Conservation (phyloP, 1,284 basidiomycete species). For the Takashimella koratensis region DNA sequence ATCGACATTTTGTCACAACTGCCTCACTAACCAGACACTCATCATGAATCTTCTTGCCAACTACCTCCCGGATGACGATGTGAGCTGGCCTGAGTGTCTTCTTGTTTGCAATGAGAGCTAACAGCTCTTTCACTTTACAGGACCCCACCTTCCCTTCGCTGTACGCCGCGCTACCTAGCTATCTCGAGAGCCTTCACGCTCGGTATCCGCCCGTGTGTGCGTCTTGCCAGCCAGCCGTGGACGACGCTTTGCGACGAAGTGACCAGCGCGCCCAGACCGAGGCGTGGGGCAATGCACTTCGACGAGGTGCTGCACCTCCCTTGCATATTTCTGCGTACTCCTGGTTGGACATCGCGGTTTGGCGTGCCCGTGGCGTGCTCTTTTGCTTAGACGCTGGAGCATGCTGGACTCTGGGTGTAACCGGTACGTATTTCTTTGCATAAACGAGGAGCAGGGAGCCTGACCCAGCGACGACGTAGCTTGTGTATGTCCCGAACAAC, state of each 20-base stretch:
- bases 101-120: background rate
- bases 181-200: slow-evolving; percentile 65
- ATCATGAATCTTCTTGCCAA: slow-evolving; percentile 79
- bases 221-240: slow-evolving; percentile 68
- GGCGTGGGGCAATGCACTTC: slow-evolving; percentile 55
- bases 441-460: too few species aligned
- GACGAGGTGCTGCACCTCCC: slow-evolving; percentile 16
- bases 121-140: slow-evolving; percentile 47
- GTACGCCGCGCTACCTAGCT: slow-evolving; percentile 62
- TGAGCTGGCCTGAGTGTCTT: slow-evolving; percentile 42
- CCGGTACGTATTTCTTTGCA: slow-evolving; percentile 20
- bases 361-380: slow-evolving; percentile 25
- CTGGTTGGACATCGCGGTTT: slow-evolving; percentile 18
- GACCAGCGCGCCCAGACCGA: slow-evolving; percentile 76
- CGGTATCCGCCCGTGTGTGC: slow-evolving; percentile 84
- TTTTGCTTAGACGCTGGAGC: slow-evolving; percentile 12
- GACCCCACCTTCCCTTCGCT: slow-evolving; percentile 65
- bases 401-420: slow-evolving; percentile 13
- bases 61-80: slow-evolving; percentile 66
- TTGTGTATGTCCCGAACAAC: too few species aligned
- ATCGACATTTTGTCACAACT: slow-evolving; percentile 72
- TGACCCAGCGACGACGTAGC: slow-evolving; percentile 6
- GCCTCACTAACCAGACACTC: slow-evolving; percentile 84
- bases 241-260: slow-evolving; percentile 69
- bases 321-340: background rate